Evolutionary conservation across 1,284 basidiomycete genomes (phyloP).

Genomic region (Tylopilus orsonianus): DNA sequence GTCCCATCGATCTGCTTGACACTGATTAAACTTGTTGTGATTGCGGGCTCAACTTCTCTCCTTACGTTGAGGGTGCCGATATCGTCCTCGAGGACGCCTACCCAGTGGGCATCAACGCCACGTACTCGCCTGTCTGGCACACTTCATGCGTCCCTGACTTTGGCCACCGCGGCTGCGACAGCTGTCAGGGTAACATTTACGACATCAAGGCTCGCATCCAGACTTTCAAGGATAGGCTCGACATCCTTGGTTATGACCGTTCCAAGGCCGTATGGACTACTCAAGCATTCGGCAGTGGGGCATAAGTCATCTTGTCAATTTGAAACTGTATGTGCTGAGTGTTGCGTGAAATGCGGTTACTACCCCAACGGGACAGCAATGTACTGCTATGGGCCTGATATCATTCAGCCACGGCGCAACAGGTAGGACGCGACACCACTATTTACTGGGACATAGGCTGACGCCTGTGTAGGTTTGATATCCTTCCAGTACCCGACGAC

Average conservation of each 20-base stretch:
- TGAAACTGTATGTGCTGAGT: background rate
- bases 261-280: slow-evolving; percentile 31
- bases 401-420: slow-evolving; percentile 32
- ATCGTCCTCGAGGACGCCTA: slow-evolving; percentile 43
- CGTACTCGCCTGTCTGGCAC: slow-evolving; percentile 32
- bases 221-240: slow-evolving; percentile 29
- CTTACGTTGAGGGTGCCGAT: slow-evolving; percentile 59
- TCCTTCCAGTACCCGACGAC: slow-evolving; percentile 32
- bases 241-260: slow-evolving; percentile 29
- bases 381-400: slow-evolving; percentile 25
- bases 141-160: slow-evolving; percentile 30
- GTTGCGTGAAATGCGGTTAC: slow-evolving; percentile 19
- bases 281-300: slow-evolving; percentile 29
- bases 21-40: background rate
- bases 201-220: slow-evolving; percentile 31
- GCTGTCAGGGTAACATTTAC: slow-evolving; percentile 25
- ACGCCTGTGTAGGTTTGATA: slow-evolving; percentile 25
- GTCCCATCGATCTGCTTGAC: background rate
- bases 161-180: slow-evolving; percentile 35
- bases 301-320: slow-evolving; percentile 15
- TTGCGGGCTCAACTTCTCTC: slow-evolving; percentile 52
- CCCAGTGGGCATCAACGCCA: slow-evolving; percentile 33
- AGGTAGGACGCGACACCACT: slow-evolving; percentile 10
- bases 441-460: background rate
- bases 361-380: slow-evolving; percentile 31